Evolutionary conservation across 805 yeast genomes (phyloP).

Genomic region (Wickerhamomyces queroliae): DNA sequence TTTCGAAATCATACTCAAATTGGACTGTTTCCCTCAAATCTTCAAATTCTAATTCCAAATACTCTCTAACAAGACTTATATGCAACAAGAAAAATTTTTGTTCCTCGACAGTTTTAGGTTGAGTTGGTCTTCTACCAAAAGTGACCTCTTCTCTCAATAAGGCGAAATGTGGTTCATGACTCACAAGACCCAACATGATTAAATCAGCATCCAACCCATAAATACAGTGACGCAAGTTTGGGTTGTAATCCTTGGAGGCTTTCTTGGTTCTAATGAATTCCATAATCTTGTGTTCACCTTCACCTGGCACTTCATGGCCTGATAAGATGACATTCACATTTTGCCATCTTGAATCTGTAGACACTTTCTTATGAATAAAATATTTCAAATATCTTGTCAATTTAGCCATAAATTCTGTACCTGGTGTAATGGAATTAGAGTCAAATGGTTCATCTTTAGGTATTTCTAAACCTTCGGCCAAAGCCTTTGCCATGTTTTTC

Average conservation of each 20-base stretch:
- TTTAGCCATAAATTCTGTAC: constrained; percentile 93
- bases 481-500: constrained; percentile 65
- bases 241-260: constrained; percentile 66
- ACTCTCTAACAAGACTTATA: constrained; percentile 83
- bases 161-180: constrained; percentile 95
- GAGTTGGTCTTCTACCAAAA: constrained; percentile 54
- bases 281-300: constrained; percentile 98
- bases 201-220: constrained; percentile 96
- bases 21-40: constrained; percentile 58
- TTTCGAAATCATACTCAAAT: constrained; percentile 77
- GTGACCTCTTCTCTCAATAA: constrained; percentile 91
- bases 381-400: constrained; percentile 77
- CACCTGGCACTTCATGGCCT: constrained; percentile 97
- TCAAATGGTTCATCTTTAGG: constrained; percentile 88
- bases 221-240: constrained; percentile 86
- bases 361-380: constrained; percentile 81
- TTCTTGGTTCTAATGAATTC: constrained; percentile 77
- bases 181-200: constrained; percentile 85
- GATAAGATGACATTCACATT: constrained; percentile 69
- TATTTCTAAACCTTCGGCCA: constrained; percentile 62
- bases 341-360: constrained; percentile 86
- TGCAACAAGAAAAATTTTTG: constrained; percentile 83
- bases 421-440: constrained; percentile 91
- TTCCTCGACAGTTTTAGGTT: constrained; percentile 50
- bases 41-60: constrained; percentile 77